Conservation (phyloP, 352 stramenopile species). For the Peronospora tabacina region DNA sequence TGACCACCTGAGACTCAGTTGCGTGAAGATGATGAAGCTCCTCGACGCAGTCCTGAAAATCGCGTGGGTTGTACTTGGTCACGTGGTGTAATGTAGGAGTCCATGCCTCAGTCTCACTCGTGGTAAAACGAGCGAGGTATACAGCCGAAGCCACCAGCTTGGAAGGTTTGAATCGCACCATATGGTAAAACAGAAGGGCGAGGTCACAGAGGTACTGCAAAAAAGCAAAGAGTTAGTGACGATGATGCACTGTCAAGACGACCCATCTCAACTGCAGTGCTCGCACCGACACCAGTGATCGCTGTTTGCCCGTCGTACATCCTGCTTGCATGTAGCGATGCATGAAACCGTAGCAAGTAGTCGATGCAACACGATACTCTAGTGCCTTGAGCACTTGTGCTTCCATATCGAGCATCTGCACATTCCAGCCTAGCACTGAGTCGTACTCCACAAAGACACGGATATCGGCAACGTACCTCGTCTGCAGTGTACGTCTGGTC, state of each 20-base stretch:
- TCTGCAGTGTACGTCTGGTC: slow-evolving; percentile 91
- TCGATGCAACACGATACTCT: slow-evolving; percentile 69
- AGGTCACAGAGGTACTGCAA: slow-evolving; percentile 71
- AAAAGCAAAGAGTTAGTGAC: slow-evolving; percentile 4
- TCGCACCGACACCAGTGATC: slow-evolving; percentile 54
- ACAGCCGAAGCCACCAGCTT: slow-evolving; percentile 62
- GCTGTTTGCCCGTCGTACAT: slow-evolving; percentile 47
- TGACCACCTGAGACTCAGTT: slow-evolving; percentile 51
- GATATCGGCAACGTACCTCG: slow-evolving; percentile 34
- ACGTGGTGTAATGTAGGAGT: slow-evolving; percentile 78
- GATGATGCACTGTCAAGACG: background rate
- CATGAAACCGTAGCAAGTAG: slow-evolving; percentile 69
- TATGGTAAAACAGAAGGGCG: slow-evolving; percentile 56
- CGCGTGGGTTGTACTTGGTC: slow-evolving; percentile 61
- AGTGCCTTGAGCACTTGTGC: slow-evolving; percentile 62
- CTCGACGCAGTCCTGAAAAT: slow-evolving; percentile 58
- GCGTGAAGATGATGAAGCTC: slow-evolving; percentile 57
- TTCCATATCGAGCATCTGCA: slow-evolving; percentile 81
- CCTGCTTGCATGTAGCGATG: slow-evolving; percentile 53
- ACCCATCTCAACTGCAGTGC: background rate
- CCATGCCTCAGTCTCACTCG: slow-evolving; percentile 51
- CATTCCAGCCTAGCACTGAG: slow-evolving; percentile 6
- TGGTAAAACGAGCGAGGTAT: slow-evolving; percentile 68
- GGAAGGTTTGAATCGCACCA: slow-evolving; percentile 68
- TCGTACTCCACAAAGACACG: background rate